phyloP scores from a whole-genome alignment of 805 yeast species.

The Peterozyma toletana region DNA sequence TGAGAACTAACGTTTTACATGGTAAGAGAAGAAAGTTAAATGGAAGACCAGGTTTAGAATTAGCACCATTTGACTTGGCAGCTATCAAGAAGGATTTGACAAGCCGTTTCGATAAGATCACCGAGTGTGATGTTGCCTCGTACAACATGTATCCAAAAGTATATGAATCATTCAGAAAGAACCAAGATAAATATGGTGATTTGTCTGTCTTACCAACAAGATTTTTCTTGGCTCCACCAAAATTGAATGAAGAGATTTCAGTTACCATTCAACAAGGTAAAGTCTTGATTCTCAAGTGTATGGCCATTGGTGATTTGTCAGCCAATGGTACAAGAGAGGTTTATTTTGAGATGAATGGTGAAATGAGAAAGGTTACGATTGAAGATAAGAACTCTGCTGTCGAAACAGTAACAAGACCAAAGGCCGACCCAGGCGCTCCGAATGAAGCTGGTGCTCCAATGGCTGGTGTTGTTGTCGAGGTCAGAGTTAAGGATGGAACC shows the following conservation, averaged over 20 bases:
- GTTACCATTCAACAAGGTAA: conserved; percentile 95
- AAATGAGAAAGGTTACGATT: conserved; percentile 90
- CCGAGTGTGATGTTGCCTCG: conserved; percentile 88
- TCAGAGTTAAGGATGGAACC: conserved; percentile 80
- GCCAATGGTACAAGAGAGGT: conserved; percentile 93
- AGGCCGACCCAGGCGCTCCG: conserved; percentile 83
- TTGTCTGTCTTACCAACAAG: conserved; percentile 91
- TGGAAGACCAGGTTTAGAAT: conserved; percentile 85
- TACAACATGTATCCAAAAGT: conserved; percentile 98
- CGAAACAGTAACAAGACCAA: conserved; percentile 79
- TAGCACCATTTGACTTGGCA: conserved; percentile 77
- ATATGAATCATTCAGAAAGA: conserved; percentile 77
- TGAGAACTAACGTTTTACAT: conserved; percentile 82
- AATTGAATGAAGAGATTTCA: conserved; percentile 78
- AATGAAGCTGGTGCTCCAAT: conserved; percentile 97
- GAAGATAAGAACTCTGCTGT: conserved; percentile 83
- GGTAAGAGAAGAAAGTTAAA: conserved; percentile 90
- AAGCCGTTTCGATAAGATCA: conserved; percentile 71
- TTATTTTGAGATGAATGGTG: conserved; percentile 97
- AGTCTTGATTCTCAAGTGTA: conserved; percentile 79
- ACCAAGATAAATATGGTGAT: conserved; percentile 78
- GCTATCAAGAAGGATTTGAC: conserved; percentile 66
- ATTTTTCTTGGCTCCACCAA: conserved; percentile 82
- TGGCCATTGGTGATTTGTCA: conserved; percentile 88
- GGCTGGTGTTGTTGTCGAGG: conserved; percentile 98